Base-by-base conservation (phyloP, 805 yeast species). In the Candida tibetensis region DNA sequence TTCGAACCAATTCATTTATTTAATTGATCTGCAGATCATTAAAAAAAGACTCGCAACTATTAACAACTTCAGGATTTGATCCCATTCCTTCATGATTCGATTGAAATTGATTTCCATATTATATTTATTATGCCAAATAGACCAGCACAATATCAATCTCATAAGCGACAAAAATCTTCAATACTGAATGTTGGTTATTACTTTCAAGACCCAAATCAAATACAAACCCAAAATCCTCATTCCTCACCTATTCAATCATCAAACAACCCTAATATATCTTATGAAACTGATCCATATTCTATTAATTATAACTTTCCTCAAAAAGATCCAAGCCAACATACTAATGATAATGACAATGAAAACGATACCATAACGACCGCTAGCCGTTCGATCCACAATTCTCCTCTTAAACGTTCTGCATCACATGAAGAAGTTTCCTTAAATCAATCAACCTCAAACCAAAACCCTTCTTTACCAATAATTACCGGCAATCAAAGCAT, bases 161-260 rank as follows among this genome's bases (percentile, higher is more conserved):
- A 64, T 46, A 64, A 64, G 45, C 66, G 69, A 37, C 69, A 62
- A 51, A 64, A 64, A 42, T 60, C 65, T 39, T 60, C 63, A 16
- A 32, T 57, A 17, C 60, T 53, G 61, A 60, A 53, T 45, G 45
- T 52, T 7, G 57, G 58, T 23, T 62, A 56, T 42, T 62, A 58
- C 42, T 58, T 55, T 41, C 47, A 18, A 18, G 45, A 42, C 23
- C 39, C 25, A 21, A 21, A 21, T 21, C 25, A 21, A 21, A 21
- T 21, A 7, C 25, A 21, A 10, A 7, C 25, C 10, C 25, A 30
- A 15, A 30, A 25, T 21, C 28, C 37, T 14, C 45, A 37, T 16
- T 36, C 31, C 14, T 28, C 32, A 10, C 40, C 32, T 14, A 21
- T 27, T 29, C 39, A 25, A 19, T 28, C 35, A 16, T 31, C 30